phyloP scores from a whole-genome alignment of 768 basidiomycete species.

The Strobilomyces dryophilus region DNA sequence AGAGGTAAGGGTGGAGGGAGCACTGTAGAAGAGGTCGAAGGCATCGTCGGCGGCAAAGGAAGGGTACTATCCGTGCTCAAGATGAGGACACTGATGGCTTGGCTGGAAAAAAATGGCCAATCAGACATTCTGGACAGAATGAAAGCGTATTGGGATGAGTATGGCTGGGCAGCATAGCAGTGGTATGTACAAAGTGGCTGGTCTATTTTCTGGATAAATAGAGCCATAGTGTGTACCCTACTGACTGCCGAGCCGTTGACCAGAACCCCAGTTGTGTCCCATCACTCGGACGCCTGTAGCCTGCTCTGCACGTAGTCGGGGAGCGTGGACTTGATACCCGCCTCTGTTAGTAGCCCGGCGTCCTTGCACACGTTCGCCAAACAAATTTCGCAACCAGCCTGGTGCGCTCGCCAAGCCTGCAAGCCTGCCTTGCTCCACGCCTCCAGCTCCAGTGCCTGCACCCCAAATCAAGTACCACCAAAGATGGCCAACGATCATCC shows the following conservation, averaged over 20 bases:
- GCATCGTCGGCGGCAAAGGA: slow-evolving; percentile 60
- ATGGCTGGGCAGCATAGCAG: slow-evolving; percentile 25
- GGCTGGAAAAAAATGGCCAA: slow-evolving; percentile 70
- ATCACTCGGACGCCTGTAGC: slow-evolving; percentile 17
- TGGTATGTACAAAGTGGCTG: neutral
- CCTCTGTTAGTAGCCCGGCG: slow-evolving; percentile 34
- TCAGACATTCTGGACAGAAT: slow-evolving; percentile 62
- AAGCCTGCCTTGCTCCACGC: slow-evolving; percentile 35
- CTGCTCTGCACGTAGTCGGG: slow-evolving; percentile 34
- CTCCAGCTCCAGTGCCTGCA: slow-evolving; percentile 37
- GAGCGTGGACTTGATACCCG: slow-evolving; percentile 60
- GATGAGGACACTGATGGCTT: slow-evolving; percentile 81
- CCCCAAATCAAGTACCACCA: slow-evolving; percentile 80
- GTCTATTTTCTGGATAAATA: neutral
- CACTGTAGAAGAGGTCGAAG: slow-evolving; percentile 81
- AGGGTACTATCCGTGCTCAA: slow-evolving; percentile 75
- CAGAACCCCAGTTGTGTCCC: slow-evolving; percentile 52
- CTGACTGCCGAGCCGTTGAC: slow-evolving; percentile 43
- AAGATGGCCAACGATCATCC: slow-evolving; percentile 71
- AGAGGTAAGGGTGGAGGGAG: slow-evolving; percentile 48
- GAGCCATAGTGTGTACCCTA: slow-evolving; percentile 3
- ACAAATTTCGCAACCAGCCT: slow-evolving; percentile 48
- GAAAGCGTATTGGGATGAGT: slow-evolving; percentile 55
- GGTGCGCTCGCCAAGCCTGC: slow-evolving; percentile 49
- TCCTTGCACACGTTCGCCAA: slow-evolving; percentile 39